Conservation (phyloP, 345 rosid species). For the Arabis alpina region DNA sequence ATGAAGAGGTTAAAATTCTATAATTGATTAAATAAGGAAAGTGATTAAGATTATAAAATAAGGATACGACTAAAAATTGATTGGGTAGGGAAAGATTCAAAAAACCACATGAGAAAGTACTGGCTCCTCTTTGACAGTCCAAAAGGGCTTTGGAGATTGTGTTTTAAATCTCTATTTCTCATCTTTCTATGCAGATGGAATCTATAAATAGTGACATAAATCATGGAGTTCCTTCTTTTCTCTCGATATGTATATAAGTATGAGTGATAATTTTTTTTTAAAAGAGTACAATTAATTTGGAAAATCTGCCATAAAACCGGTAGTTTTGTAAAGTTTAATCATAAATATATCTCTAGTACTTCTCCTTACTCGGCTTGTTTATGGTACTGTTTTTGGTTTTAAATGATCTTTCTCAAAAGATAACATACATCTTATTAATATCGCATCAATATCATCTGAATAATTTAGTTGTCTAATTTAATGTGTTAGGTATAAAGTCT, state of each 20-base stretch:
- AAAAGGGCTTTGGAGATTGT: conserved; percentile 52
- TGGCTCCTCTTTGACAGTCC: conserved; percentile 44
- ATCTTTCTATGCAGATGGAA: conserved; percentile 30
- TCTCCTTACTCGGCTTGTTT: neutral
- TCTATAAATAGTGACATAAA: conserved; percentile 36
- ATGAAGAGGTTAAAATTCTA: conserved; percentile 4
- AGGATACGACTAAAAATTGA: conserved; percentile 34
- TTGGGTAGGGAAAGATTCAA: conserved; percentile 36
- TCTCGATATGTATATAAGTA: conserved; percentile 1
- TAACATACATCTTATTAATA: neutral
- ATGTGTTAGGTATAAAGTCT: no score
- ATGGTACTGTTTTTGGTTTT: neutral
- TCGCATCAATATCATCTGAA: neutral
- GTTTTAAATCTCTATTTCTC: conserved; percentile 37
- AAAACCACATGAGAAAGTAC: conserved; percentile 45
- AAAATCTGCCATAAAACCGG: neutral
- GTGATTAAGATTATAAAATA: conserved; percentile 20
- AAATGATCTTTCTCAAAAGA: neutral
- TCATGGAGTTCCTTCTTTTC: conserved; percentile 32
- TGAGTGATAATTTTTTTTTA: neutral
- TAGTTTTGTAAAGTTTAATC: neutral
- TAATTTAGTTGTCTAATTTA: neutral
- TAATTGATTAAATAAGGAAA: neutral
- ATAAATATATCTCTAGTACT: neutral
- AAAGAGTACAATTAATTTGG: neutral